phyloP scores from a whole-genome alignment of 73 alveolate genomes.

The Breviolum minutum region DNA sequence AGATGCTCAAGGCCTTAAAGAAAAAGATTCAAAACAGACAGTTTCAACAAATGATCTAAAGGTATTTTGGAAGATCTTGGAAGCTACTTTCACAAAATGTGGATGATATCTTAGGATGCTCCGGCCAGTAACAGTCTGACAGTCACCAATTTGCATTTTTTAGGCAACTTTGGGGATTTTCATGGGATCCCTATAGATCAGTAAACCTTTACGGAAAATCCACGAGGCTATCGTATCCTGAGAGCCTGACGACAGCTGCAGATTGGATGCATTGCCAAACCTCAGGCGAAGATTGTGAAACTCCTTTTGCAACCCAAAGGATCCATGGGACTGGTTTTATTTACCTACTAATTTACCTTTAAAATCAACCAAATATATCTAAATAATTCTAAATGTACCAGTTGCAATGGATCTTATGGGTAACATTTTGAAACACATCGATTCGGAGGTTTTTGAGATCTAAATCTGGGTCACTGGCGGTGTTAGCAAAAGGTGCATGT shows the following conservation, averaged over 20 bases:
- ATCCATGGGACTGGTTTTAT: not conserved
- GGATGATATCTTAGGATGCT: not conserved
- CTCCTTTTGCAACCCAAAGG: not conserved
- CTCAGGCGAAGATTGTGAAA: not conserved
- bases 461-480: constrained; percentile 7
- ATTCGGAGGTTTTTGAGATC: not conserved
- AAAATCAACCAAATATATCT: not conserved
- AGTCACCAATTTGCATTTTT: not conserved
- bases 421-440: not conserved
- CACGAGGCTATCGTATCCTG: not conserved
- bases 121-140: not conserved
- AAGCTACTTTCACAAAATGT: not conserved
- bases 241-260: constrained; percentile 22
- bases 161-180: not conserved
- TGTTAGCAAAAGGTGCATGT: constrained; percentile 92
- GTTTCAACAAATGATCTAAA: not conserved
- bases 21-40: not conserved
- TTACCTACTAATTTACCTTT: not conserved
- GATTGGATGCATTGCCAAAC: constrained; percentile 87
- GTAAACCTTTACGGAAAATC: not conserved
- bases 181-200: not conserved
- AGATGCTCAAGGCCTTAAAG: constrained; percentile 51
- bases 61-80: not conserved
- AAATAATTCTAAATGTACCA: not conserved
- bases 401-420: not conserved